A percentile compares a stretch with the other conserved stretches of the same genome.
phyloP scores from a whole-genome alignment of 257 asterid genomes.

The Ligustrum vulgare region DNA sequence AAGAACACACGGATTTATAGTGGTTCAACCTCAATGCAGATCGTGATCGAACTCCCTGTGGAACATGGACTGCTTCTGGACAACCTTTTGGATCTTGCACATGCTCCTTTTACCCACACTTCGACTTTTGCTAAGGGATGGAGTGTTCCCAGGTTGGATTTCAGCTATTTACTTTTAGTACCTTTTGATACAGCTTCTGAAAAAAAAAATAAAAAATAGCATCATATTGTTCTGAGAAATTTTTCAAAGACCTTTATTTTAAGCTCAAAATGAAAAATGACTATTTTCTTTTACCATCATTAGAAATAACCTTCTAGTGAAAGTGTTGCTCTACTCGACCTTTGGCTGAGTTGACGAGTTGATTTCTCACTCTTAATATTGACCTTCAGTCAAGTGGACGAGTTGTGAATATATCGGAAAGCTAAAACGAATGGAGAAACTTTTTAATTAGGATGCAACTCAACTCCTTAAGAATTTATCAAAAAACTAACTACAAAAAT shows the following conservation, averaged over 20 bases:
- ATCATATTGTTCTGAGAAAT: background rate
- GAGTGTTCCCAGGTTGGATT: constrained; percentile 78
- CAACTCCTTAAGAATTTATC: background rate
- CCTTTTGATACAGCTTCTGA: background rate
- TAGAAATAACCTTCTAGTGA: background rate
- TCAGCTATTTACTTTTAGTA: background rate
- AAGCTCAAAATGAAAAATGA: background rate
- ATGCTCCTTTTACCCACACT: constrained; percentile 95
- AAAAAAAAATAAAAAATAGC: background rate
- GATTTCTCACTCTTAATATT: too few relatives aligned
- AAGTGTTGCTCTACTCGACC: background rate
- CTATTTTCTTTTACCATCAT: background rate
- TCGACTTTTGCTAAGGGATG: constrained; percentile 98
- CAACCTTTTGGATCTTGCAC: constrained; percentile 97
- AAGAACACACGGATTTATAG: background rate
- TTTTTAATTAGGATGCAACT: background rate
- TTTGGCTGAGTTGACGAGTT: background rate
- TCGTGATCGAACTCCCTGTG: constrained; percentile 92
- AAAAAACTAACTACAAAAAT: background rate
- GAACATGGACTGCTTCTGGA: constrained; percentile 91
- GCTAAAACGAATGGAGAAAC: background rate
- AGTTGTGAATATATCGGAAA: background rate
- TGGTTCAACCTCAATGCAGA: constrained; percentile 39
- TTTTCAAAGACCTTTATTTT: background rate
- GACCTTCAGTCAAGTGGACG: background rate